Evolutionary conservation across 2,329 filamentous ascomycete species (phyloP), one percentile per base, ranked within the genome.

Genomic region (Nigrograna mackinnonii): DNA sequence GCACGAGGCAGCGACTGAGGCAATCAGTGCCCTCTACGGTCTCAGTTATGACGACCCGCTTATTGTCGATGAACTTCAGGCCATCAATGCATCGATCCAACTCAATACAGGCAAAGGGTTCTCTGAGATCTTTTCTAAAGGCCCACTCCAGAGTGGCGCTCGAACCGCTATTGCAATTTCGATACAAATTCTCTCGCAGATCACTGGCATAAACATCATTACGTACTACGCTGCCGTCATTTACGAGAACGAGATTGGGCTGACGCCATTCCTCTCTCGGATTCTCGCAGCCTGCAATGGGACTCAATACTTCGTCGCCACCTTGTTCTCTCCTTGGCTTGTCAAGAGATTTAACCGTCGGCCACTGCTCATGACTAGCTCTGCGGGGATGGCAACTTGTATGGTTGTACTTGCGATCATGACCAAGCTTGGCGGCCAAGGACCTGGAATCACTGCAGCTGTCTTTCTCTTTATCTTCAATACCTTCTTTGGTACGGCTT

Each of bases 401-500:
- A 28, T 28, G 24, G 24, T 28, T 28, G 24, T 14, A 14, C 3
- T 28, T 11, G 24, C 24, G 14, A 14, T 14, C 14, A 3, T 28
- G 11, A 14, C 24, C 11, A 28, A 28, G 11, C 2, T 28, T 14
- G 11, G 24, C 14, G 11, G 11, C 24, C 24, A 28, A 28, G 24
- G 24, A 11, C 2, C 24, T 28, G 24, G 24, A 28, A 14, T 11
- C 24, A 14, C 14, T 11, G 24, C 24, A 14, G 24, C 14, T 14
- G 11, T 28, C 3, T 28, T 28, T 28, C 24, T 28, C 14, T 28
- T 28, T 14, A 11, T 28, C 24, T 28, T 28, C 3, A 28, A 12
- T 11, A 12, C 11, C 14, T 28, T 28, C 24, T 28, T 28, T 28
- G 11, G 24, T 11, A 11, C 82, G 0, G 82, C 80, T 1, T 85